Base-by-base conservation (phyloP, 2,329 filamentous ascomycete species). In the Aspergillus sp. region DNA sequence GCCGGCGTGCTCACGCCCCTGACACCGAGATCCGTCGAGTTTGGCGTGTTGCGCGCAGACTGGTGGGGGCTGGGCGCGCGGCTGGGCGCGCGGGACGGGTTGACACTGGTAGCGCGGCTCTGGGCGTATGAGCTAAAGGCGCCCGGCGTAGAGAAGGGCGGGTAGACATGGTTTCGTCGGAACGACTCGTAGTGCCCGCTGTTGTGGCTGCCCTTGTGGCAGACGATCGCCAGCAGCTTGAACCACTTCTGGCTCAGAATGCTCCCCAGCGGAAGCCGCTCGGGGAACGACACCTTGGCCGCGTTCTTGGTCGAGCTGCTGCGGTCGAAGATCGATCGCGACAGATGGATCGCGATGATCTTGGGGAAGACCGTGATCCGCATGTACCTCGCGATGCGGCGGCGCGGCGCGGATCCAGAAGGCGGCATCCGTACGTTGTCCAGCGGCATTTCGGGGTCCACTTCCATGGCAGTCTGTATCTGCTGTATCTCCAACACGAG, bases 181-280 rank as follows among this genome's bases (percentile, higher is more conserved):
- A 96, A 96, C 1, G 86, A 89, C 58, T 98, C 91, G 63, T 98
- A 98, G 55, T 98, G 91, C 1, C 91, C 91, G 49, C 86, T 94
- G 52, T 94, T 81, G 56, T 98, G 91, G 41, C 84, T 93, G 24
- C 91, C 91, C 51, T 93, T 93, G 55, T 98, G 91, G 14, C 85
- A 93, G 22, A 98, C 86, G 22, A 93, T 75, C 8, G 82, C 86
- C 0, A 93, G 72, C 4, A 98, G 69, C 48, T 80, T 85, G 61
- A 95, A 98, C 53, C 75, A 81, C 42, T 78, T 82, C 50, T 82
- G 78, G 35, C 82, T 74, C 26, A 91, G 62, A 15, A 96, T 66
- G 1, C 86, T 78, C 1, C 91, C 91, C 3, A 98, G 66, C 0
- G 83, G 76, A 2, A 98, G 61, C n/a, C 73, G 72, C 58, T 96